phyloP scores from a whole-genome alignment of 176 grass and related monocot genomes.

The Pontederia paniculata region DNA sequence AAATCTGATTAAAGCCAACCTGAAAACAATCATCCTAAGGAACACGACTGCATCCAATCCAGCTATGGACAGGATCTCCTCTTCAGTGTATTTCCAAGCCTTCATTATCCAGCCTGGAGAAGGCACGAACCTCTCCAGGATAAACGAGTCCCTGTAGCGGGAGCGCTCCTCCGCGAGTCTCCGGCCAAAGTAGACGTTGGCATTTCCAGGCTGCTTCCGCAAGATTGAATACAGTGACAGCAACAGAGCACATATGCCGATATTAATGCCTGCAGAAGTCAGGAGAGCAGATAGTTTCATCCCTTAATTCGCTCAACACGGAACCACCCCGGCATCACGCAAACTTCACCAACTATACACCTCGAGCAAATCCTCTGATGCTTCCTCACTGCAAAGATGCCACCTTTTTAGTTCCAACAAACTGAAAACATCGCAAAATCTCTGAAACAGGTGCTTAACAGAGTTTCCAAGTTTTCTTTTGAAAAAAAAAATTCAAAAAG shows the following conservation, averaged over 20 bases:
- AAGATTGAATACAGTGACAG: slow-evolving; percentile 71
- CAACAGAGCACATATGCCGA: slow-evolving; percentile 53
- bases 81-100: slow-evolving; percentile 66
- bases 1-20: slow-evolving; percentile 21
- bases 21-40: slow-evolving; percentile 72
- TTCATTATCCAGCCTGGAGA: slow-evolving; percentile 74
- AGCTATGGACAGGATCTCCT: slow-evolving; percentile 58
- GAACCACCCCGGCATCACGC: slow-evolving; percentile 11
- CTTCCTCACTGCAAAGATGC: too few species aligned
- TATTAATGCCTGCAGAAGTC: slow-evolving; percentile 90
- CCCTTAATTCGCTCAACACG: slow-evolving; percentile 22
- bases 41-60: slow-evolving; percentile 92
- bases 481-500: too few species aligned
- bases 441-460: too few species aligned
- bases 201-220: slow-evolving; percentile 81
- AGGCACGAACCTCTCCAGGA: slow-evolving; percentile 82
- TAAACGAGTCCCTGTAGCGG: slow-evolving; percentile 42
- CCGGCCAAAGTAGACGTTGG: slow-evolving; percentile 85
- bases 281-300: slow-evolving; percentile 76
- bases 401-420: too few species aligned
- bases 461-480: too few species aligned
- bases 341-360: slow-evolving; percentile 10
- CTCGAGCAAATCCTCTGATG: not conserved
- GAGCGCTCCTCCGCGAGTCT: slow-evolving; percentile 51
- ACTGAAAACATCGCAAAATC: too few species aligned